Base-by-base conservation (phyloP, 2,329 filamentous ascomycete species). In the Scleromitrula shiraiana region DNA sequence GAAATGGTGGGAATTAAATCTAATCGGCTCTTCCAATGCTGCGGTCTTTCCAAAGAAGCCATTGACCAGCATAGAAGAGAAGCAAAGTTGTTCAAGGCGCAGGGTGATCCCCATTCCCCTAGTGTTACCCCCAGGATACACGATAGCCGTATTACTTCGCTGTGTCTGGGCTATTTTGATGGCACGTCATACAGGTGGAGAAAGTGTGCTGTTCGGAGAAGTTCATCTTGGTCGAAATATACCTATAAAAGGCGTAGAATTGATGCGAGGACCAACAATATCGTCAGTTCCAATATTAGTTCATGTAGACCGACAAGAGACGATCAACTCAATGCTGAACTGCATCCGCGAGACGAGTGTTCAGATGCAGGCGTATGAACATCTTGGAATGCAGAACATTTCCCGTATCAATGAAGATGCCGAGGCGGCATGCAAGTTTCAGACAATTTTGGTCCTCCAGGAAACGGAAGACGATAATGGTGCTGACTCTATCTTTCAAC, bases 1-100 rank as follows among this genome's bases (percentile, higher is more conserved):
- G 36, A 59, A 66, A 2, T 77, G 71, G 56, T 77, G 74, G 74
- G 64, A 62, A 30, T 55, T 63, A 14, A 65, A 71, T 48, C 58
- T 77, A 29, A 53, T 68, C 15, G 69, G 68, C 7, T 68, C 69
- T 2, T 65, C 65, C 24, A 75, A 39, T 76, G 76, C 51, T 73
- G 73, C 19, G 37, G n/a, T n/a, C n/a, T 77, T 76, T 51, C 74
- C 74, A 22, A 62, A 63, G 19, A 29, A 15, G 7, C n/a, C n/a
- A n/a, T n/a, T n/a, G n/a, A 17, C 41, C n/a, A n/a, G n/a, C 12
- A 12, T 12, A 12, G 7, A 24, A 26, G 37, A 23, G 12, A n/a
- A 20, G 10, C 17, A 44, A 12, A 10, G 9, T 33, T n/a, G n/a
- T n/a, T n/a, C n/a, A n/a, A n/a, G n/a, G n/a, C 23, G 17, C 19